Evolutionary conservation across 371 early-diverging fungal genomes (phyloP).

Genomic region (Circinella minor): DNA sequence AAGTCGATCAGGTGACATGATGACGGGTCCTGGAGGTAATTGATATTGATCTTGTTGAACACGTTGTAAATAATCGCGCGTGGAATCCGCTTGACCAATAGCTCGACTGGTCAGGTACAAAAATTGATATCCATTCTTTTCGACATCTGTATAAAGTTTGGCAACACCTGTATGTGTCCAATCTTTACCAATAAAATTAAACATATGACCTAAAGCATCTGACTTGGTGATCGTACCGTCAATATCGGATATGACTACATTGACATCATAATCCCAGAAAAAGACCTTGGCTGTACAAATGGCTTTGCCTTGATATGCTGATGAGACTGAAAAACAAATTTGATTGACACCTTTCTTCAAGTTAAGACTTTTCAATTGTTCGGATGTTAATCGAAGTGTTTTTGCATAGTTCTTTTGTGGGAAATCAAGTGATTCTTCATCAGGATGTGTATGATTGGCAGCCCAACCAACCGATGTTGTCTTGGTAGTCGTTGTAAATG

Average conservation of each 20-base stretch:
- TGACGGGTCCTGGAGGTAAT: slow-evolving; percentile 95
- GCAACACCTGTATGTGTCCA: slow-evolving; percentile 98
- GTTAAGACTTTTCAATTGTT: slow-evolving; percentile 81
- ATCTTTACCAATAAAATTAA: slow-evolving; percentile 96
- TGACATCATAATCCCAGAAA: slow-evolving; percentile 82
- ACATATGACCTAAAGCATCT: slow-evolving; percentile 95
- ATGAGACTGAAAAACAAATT: slow-evolving; percentile 83
- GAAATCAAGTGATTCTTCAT: slow-evolving; percentile 16
- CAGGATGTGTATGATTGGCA: slow-evolving; percentile 35
- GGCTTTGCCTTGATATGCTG: slow-evolving; percentile 74
- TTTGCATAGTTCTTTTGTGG: slow-evolving; percentile 76
- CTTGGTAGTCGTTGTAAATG: slow-evolving; percentile 51
- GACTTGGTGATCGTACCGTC: slow-evolving; percentile 99
- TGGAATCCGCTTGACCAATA: slow-evolving; percentile 91
- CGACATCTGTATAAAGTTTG: slow-evolving; percentile 90
- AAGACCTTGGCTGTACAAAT: slow-evolving; percentile 83
- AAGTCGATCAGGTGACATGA: slow-evolving; percentile 95
- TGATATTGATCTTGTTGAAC: slow-evolving; percentile 87
- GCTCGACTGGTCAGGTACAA: slow-evolving; percentile 95
- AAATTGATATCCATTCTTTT: slow-evolving; percentile 93
- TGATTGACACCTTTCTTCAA: slow-evolving; percentile 88
- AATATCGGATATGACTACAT: slow-evolving; percentile 96
- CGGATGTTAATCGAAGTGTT: slow-evolving; percentile 84
- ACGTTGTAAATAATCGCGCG: slow-evolving; percentile 87
- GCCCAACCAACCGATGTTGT: slow-evolving; percentile 53